Percentiles rank a stretch among this genome's conserved stretches.
Evolutionary conservation across 163 green algal species (phyloP).

Genomic region (Coccomyxa subellipsoidea): DNA sequence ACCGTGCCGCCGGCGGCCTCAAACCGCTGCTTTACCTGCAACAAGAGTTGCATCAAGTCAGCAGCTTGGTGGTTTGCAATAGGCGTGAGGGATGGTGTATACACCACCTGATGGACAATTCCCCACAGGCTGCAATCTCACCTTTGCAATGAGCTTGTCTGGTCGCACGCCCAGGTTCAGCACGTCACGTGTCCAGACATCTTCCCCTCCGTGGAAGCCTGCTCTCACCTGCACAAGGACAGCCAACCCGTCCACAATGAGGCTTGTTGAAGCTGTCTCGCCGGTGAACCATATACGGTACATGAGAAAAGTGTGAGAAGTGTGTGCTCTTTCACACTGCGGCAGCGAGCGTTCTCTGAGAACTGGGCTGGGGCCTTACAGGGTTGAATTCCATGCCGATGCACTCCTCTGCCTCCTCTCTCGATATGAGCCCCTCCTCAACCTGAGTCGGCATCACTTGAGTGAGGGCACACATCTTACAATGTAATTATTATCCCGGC

Average conservation of each 20-base stretch:
- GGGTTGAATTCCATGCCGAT: conserved; percentile 82
- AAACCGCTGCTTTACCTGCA: conserved; percentile 51
- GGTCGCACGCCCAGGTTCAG: conserved; percentile 81
- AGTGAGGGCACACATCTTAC: not conserved
- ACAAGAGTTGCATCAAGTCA: not conserved
- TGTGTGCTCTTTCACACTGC: too few species aligned
- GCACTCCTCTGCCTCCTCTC: conserved; percentile 52
- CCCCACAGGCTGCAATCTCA: not conserved
- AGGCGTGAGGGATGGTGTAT: not conserved
- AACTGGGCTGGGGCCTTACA: not conserved
- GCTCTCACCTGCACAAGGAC: conserved; percentile 42
- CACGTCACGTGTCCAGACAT: conserved; percentile 64
- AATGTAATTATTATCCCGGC: too few species aligned
- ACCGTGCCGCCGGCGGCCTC: conserved; percentile 50
- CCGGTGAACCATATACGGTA: too few species aligned
- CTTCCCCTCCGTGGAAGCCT: conserved; percentile 58
- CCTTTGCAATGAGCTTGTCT: conserved; percentile 32
- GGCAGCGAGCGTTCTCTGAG: too few species aligned
- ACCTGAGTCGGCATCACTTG: not conserved
- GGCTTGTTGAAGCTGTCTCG: not conserved
- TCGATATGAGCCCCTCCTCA: conserved; percentile 56
- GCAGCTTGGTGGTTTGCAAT: not conserved
- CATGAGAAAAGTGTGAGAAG: too few species aligned
- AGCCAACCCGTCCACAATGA: too few species aligned
- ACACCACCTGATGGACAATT: not conserved